A percentile compares a stretch with the other conserved stretches of the same genome.
Conservation (phyloP, 306 rosid species). For the Ochetophila trinervis region DNA sequence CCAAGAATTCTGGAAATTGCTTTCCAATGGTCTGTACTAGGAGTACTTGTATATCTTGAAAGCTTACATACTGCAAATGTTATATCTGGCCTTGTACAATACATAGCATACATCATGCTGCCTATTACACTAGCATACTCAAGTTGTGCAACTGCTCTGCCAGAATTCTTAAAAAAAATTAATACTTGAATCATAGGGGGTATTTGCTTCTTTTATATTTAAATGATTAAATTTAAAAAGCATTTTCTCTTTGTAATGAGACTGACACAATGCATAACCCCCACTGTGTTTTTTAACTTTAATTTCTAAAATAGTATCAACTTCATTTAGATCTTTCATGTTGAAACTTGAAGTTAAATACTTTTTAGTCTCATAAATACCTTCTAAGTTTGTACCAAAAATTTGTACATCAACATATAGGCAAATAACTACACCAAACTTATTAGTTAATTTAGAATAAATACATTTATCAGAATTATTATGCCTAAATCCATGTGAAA, state of each 20-base stretch:
- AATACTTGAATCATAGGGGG: not conserved
- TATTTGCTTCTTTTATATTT: not conserved
- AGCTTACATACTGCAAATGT: not conserved
- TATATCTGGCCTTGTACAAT: constrained; percentile 10
- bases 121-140: not conserved
- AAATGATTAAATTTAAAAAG: constrained; percentile 10
- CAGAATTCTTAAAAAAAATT: too few relatives aligned
- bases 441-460: constrained; percentile 2
- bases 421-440: not conserved
- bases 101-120: not conserved
- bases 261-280: not conserved
- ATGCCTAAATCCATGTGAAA: not conserved
- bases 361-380: not conserved
- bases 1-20: not conserved
- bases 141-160: not conserved
- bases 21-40: not conserved
- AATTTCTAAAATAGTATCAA: too few relatives aligned
- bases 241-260: not conserved
- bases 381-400: not conserved
- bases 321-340: constrained; percentile 1
- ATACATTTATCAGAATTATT: constrained; percentile 3
- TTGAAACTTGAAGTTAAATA: constrained; percentile 1
- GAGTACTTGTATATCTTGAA: not conserved
- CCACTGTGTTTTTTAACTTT: too few relatives aligned
- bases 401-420: constrained; percentile 1